Base-by-base conservation (phyloP, 2,329 filamentous ascomycete species). In the Sporothrix brunneoviolacea region DNA sequence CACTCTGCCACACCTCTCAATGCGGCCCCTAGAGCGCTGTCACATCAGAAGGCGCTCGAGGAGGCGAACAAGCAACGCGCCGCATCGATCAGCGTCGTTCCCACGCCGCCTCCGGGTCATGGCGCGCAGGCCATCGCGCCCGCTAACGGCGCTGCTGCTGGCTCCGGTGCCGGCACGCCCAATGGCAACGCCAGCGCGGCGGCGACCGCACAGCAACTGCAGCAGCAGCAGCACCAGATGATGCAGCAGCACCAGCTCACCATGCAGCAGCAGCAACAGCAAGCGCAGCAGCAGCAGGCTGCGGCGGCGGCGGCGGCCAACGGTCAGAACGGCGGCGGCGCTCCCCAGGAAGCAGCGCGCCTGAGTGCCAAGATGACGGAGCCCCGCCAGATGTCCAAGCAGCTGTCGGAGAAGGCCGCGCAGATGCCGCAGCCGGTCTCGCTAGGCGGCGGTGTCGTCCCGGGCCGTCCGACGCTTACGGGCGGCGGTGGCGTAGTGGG, bases 321-420 rank as follows among this genome's bases (percentile, higher is more conserved):
- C 57, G 16, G 39, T 56, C 19, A 48, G 48, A 28, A 33, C 38
- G 59, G 27, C 28, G 36, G 9, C 32, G 33, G 36, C 2, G 32
- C 35, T 1, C 24, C 37, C 13, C 50, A 53, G 9, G 37, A 47
- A 7, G 54, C 51, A 8, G n/a, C 50, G 19, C 51, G 48, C 8
- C 38, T 55, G 30, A 51, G 54, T 30, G 62, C 68, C 13, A 64
- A 66, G 15, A 61, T 76, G 64, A 69, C 79, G 38, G 66, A 71
- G 40, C 90, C 89, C 64, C 86, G 93, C 72, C 83, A 84, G 0
- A 95, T 95, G 44, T 84, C 89, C 3, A 95, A 94, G 67, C 82
- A 79, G 35, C 76, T 97, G 2, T 79, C 76, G 4, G 79, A 82
- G 50, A 76, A 77, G 42, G 84, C 86, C 40, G 80, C 84, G 7